Conservation (phyloP, 768 basidiomycete genomes). For the Kondoa subrosea region DNA sequence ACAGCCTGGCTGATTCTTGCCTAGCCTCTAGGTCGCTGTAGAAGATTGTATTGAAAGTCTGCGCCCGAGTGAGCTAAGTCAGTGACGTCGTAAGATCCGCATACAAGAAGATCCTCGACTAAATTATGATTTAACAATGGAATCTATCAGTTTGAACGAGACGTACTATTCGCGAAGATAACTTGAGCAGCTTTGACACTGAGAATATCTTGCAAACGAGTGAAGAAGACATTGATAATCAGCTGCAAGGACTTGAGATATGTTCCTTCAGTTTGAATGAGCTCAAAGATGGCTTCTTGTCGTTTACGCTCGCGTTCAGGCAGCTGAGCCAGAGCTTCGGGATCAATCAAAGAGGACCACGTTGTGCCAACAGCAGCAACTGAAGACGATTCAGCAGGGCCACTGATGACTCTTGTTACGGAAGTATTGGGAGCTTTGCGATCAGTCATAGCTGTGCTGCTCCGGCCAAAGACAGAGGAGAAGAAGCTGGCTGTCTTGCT, state of each 20-base stretch:
- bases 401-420: background rate
- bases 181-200: conserved; percentile 59
- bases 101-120: conserved; percentile 1
- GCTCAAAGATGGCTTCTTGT: conserved; percentile 91
- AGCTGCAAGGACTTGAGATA: conserved; percentile 86
- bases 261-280: conserved; percentile 73
- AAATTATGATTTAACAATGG: conserved; percentile 35
- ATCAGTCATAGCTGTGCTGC: background rate
- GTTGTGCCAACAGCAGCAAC: conserved; percentile 39
- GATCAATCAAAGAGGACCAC: conserved; percentile 84
- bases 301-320: conserved; percentile 60
- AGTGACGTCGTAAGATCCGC: background rate
- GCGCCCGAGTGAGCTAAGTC: background rate
- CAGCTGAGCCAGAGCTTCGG: conserved; percentile 62
- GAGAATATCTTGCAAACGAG: conserved; percentile 52
- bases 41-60: conserved; percentile 40
- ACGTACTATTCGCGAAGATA: conserved; percentile 86
- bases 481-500: conserved; percentile 1
- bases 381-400: background rate
- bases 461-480: background rate
- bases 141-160: conserved; percentile 74
- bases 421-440: background rate
- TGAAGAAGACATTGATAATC: conserved; percentile 79
- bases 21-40: conserved; percentile 76
- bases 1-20: conserved; percentile 79